Evolutionary conservation across 352 stramenopile species (phyloP), one percentile per base, ranked within the genome.

Genomic region (Phytophthora europaea): DNA sequence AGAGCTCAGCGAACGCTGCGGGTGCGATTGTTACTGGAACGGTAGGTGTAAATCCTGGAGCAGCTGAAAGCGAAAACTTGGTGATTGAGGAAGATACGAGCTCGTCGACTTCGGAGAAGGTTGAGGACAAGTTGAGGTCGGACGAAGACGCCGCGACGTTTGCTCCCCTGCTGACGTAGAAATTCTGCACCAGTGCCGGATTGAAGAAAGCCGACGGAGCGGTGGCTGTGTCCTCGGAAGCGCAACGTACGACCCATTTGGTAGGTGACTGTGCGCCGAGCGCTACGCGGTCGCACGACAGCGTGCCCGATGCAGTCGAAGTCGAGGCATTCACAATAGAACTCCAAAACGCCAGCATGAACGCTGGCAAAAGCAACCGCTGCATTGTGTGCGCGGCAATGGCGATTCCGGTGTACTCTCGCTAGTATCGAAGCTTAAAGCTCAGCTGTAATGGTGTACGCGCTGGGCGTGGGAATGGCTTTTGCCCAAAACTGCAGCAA

Each of bases 1-100:
- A 73, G 4, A 91, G 73, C 53, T 79, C 45, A 1, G 72, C 61
- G 61, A 91, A 89, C 7, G 82, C 80, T n/a, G 75, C 72, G 8
- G 80, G 34, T 0, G 59, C 56, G 53, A 91, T 80, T 0, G 8
- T 65, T 36, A 91, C 79, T 16, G 75, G 80, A 1, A 66, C 62
- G 10, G 52, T 61, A 18, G 85, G 84, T 15, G 79, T 67, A 45
- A 67, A 89, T 20, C 55, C 55, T 9, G 82, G 58, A 40, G 73
- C 78, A 40, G 83, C 72, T 18, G 66, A 47, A 33, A 91, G 53
- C 10, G 78, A 85, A 34, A 91, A 88, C 2, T 40, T 72, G 8
- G 70, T 85, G 45, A 89, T 40, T 5, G 65, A 80, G 4, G 74
- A 22, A 10, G 84, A 91, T 10, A 70, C 40, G 23, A 91, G 79